Conservation (phyloP, 2,329 filamentous ascomycete species). For the Pseudodiploospora longispora region DNA sequence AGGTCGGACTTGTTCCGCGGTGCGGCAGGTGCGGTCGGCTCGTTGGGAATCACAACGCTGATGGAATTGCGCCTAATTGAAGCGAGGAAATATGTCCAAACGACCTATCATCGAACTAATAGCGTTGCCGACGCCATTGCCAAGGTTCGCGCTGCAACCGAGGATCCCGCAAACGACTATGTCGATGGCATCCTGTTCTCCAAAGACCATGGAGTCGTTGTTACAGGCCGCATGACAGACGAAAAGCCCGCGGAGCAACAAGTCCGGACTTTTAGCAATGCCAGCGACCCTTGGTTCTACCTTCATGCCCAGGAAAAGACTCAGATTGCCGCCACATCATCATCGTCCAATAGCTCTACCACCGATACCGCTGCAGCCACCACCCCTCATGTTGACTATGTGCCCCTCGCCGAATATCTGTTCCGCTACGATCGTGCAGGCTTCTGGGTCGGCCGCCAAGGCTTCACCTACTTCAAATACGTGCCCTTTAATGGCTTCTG, state of each 20-base stretch:
- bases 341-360: conserved; percentile 6
- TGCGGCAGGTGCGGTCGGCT: conserved; percentile 60
- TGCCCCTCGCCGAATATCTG: conserved; percentile 64
- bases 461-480: conserved; percentile 57
- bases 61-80: conserved; percentile 56
- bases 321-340: conserved; percentile 13
- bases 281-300: conserved; percentile 69
- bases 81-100: conserved; percentile 52
- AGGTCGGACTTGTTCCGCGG: conserved; percentile 53
- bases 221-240: conserved; percentile 56
- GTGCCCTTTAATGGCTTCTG: conserved; percentile 59
- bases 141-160: conserved; percentile 40
- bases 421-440: conserved; percentile 70
- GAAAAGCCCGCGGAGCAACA: conserved; percentile 29
- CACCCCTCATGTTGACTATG: conserved; percentile 36
- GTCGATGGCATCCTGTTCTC: conserved; percentile 66
- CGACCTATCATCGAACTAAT: conserved; percentile 50
- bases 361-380: conserved; percentile 16
- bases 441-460: conserved; percentile 63
- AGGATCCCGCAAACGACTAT: conserved; percentile 49
- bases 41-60: conserved; percentile 58
- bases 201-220: conserved; percentile 53
- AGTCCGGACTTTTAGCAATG: conserved; percentile 48
- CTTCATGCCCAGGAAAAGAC: conserved; percentile 53
- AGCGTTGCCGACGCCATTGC: conserved; percentile 40